Evolutionary conservation across 352 stramenopile genomes (phyloP), one percentile per base, ranked within the genome.

Genomic region (Globisporangium alternatum): DNA sequence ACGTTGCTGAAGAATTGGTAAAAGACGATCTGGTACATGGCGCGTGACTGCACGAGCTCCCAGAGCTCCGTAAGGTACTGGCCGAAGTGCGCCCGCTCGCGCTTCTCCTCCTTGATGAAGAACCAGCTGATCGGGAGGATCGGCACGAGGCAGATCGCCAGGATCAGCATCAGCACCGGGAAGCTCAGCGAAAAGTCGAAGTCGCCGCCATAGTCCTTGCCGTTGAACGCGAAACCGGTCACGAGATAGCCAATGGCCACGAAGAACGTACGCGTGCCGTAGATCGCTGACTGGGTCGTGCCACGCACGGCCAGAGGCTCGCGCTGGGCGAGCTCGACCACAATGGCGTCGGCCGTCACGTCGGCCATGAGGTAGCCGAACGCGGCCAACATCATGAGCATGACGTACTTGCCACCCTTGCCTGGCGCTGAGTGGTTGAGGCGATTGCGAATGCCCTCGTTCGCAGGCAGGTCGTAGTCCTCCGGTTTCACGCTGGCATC

Each of bases 321-420:
- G n/a, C 80, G 75, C 52, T 89, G 80, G 2, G 80, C 80, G 3
- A 86, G 66, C 35, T 89, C 76, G 22, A 86, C 77, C 12, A 86
- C 75, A 17, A 85, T 70, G 68, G 64, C 80, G 49, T 86, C 77
- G 2, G 77, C 71, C 19, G 71, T 77, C 39, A 83, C 77, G 25
- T 83, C 77, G 1, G 77, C 67, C n/a, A 79, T 74, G 49, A 88
- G 53, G 67, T 86, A 88, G 1, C 76, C 79, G 56, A 82, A 70
- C 5, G 76, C 70, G 13, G 73, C 76, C 45, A 88, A 62, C 64
- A 81, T 80, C 74, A 84, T 85, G 58, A 88, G 67, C 43, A 88
- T 67, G 30, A 85, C 67, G 39, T 81, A 85, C 61, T 81, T 83
- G 57, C 58, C 58, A 49, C 67, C 78, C 39, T 73, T 59, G 28